Evolutionary conservation across 2,329 filamentous ascomycete genomes (phyloP), one percentile per base, ranked within the genome.

Genomic region (Penicillium sp.): DNA sequence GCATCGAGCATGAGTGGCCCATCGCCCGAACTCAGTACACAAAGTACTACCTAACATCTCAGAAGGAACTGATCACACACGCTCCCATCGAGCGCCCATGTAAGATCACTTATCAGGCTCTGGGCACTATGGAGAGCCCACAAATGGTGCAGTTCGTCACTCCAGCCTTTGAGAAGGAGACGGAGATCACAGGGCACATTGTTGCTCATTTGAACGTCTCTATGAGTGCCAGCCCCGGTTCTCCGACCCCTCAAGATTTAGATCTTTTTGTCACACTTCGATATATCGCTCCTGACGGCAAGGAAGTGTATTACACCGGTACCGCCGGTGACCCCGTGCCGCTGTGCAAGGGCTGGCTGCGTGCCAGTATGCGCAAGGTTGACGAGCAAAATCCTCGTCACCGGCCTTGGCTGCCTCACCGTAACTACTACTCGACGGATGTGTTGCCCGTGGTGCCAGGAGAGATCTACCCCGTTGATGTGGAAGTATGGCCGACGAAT

Each of bases 151-250:
- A 79, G 37, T 87, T 87, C 62, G 72, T 68, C 1, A 84, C 79
- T 0, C 48, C 71, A 0, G 68, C 80, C 0, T 85, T 87, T 48
- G 72, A 76, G n/a, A 51, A 70, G 5, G 82, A 87, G 57, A 84
- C 78, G 0, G 85, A 88, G 59, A 79, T 88, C 46, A 88, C 85
- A 0, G 85, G 85, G 0, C 82, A 87, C 58, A 70, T 86, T 27
- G 72, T 80, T 0, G 82, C 82, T 0, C 83, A 81, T 53, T 70
- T 88, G 4, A 80, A 82, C 50, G 78, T 86, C 0, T 85, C 83
- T 0, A 67, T 73, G 33, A 72, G 66, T 3, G 61, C 73, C 1
- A 58, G 71, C 25, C 58, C 71, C 2, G 66, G 65, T 1, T 61
- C 66, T 1, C 57, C 64, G 1, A 69, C 66, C 2, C 76, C 76